These are phyloP conservation scores for Dichomitus squalens DNA, from an alignment of 1,284 basidiomycete genomes.

Conservation along the genomic window DNA sequence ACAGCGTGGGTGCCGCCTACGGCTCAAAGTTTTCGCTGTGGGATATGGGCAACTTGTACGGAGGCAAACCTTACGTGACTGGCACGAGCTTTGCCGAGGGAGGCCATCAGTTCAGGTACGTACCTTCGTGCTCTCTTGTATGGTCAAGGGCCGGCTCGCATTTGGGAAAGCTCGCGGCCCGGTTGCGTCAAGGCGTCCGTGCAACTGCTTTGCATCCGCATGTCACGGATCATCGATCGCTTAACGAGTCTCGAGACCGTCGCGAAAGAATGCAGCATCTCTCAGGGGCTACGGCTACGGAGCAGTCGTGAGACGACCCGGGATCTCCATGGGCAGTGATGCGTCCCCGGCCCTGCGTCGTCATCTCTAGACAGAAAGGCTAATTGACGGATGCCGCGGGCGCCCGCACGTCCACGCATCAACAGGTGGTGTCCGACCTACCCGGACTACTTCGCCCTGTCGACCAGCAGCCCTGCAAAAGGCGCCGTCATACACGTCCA, in stretches of 20 bases:
- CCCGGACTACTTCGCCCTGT: conserved; percentile 75
- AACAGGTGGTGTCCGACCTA: conserved; percentile 75
- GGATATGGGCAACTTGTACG: conserved; percentile 70
- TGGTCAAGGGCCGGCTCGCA: background rate
- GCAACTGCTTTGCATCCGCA: no score
- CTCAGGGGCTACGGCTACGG: background rate
- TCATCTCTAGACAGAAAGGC: background rate
- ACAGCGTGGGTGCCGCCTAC: conserved; percentile 73
- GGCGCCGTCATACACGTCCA: conserved; percentile 73
- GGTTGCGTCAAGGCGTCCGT: no score
- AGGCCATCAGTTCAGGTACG: conserved; percentile 66
- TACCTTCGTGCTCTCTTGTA: conserved; percentile 13
- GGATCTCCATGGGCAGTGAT: background rate
- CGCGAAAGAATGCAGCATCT: background rate
- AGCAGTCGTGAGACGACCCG: background rate
- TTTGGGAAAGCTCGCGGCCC: no score
- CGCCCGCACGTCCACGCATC: background rate
- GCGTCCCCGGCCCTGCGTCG: background rate
- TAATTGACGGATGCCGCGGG: background rate
- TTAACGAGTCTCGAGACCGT: background rate
- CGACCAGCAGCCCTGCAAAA: conserved; percentile 53
- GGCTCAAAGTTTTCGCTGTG: conserved; percentile 71
- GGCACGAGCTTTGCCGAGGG: conserved; percentile 68
- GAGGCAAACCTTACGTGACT: conserved; percentile 66
- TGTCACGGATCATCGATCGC: no score